A percentile compares a stretch with the other conserved stretches of the same genome.
These are phyloP conservation scores for Scenedesmus sp. DNA, from an alignment of 163 green algal genomes.

Conservation along the genomic window DNA sequence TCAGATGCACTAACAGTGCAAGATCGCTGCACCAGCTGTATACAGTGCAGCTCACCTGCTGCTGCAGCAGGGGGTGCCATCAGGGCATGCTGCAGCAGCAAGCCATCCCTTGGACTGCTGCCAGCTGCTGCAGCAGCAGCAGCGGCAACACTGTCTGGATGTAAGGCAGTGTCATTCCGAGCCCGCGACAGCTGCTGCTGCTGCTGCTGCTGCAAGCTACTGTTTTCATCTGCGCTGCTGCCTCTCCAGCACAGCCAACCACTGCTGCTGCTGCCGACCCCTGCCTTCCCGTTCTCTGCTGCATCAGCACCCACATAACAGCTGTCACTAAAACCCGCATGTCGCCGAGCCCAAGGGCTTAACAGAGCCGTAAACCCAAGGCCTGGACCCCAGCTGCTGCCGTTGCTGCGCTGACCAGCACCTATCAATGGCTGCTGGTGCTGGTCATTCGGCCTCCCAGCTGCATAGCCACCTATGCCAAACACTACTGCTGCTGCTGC, in stretches of 20 bases:
- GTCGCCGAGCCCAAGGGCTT: not conserved
- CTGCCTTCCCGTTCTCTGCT: not conserved
- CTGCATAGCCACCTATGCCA: not conserved
- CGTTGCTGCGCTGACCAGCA: not conserved
- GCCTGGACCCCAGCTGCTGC: not conserved
- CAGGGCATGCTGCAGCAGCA: not conserved
- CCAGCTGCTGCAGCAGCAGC: not conserved
- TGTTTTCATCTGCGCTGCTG: not conserved
- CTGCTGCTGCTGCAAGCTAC: not conserved
- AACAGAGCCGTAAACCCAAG: conserved; percentile 7
- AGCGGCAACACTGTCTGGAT: not conserved
- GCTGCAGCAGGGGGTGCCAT: not conserved
- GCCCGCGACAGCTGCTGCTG: not conserved
- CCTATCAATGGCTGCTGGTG: not conserved
- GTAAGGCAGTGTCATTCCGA: conserved; percentile 15
- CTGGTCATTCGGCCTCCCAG: not conserved
- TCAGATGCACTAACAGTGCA: not conserved
- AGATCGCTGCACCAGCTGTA: not conserved
- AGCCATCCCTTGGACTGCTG: not conserved
- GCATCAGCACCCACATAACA: not conserved
- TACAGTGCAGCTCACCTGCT: not conserved
- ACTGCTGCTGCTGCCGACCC: conserved; percentile 6
- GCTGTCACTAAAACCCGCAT: not conserved
- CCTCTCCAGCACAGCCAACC: conserved; percentile 11
- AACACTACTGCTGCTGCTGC: not conserved